phyloP scores from a whole-genome alignment of 495 filamentous ascomycete genomes.

The Penicillium longicatenatum region DNA sequence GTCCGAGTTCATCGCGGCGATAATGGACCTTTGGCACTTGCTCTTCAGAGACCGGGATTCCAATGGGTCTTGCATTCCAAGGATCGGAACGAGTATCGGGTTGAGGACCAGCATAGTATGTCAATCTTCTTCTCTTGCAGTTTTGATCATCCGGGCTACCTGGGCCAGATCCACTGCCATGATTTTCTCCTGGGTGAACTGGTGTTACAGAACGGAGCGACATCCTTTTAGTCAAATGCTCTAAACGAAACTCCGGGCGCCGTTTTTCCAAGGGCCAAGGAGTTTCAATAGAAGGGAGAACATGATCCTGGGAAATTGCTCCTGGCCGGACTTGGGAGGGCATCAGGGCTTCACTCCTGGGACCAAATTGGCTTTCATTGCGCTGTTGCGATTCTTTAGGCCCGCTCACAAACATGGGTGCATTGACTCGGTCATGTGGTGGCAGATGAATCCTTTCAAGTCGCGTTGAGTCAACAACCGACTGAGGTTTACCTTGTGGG shows the following conservation, averaged over 20 bases:
- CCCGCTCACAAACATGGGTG: constrained; percentile 42
- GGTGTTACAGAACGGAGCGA: constrained; percentile 43
- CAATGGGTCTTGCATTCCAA: constrained; percentile 19
- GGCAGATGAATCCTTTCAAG: constrained; percentile 20
- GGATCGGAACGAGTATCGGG: constrained; percentile 12
- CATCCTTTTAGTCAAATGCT: constrained; percentile 37
- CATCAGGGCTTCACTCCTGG: constrained; percentile 17
- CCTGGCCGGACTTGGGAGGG: constrained; percentile 19
- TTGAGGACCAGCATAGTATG: constrained; percentile 22
- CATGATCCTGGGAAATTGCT: constrained; percentile 31
- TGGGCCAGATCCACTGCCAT: constrained; percentile 8
- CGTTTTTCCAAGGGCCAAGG: constrained; percentile 30
- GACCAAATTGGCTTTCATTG: constrained; percentile 21
- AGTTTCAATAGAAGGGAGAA: constrained; percentile 45
- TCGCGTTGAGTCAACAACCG: constrained; percentile 21
- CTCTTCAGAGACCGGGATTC: constrained; percentile 17
- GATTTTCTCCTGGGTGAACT: constrained; percentile 19
- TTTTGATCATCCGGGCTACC: constrained; percentile 25
- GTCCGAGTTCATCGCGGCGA: constrained; percentile 21
- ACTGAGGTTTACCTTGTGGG: constrained; percentile 19
- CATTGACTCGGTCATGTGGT: constrained; percentile 24
- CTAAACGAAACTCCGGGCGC: constrained; percentile 31
- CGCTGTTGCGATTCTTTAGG: constrained; percentile 25
- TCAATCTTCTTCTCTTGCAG: constrained; percentile 38
- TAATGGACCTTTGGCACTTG: constrained; percentile 22